Conservation (phyloP, 208 protist genomes). For the Wallacemonas sp. region DNA sequence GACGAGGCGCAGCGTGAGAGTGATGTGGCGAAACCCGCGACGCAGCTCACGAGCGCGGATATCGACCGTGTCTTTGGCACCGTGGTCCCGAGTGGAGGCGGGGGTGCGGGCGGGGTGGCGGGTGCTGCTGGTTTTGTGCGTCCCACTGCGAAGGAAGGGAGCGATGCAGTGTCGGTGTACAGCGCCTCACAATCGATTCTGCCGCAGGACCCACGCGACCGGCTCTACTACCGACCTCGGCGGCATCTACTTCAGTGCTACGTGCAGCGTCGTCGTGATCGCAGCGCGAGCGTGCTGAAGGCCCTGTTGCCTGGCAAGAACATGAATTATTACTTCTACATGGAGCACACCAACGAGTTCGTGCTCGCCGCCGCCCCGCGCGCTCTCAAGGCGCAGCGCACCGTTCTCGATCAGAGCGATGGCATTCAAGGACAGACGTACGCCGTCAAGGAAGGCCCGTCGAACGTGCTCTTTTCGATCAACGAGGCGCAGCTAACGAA, state of each 20-base stretch:
- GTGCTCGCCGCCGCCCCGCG: constrained; percentile 31
- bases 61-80: constrained; percentile 16
- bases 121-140: constrained; percentile 15
- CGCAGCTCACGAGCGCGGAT: not conserved
- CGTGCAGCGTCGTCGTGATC: constrained; percentile 28
- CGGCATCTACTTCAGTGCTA: constrained; percentile 53
- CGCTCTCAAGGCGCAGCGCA: constrained; percentile 4
- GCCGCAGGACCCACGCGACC: constrained; percentile 41
- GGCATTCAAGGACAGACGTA: constrained; percentile 28
- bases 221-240: constrained; percentile 44
- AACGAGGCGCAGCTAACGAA: constrained; percentile 21
- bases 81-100: not conserved
- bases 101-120: not conserved
- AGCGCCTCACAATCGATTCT: constrained; percentile 47
- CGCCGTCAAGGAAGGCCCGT: constrained; percentile 21
- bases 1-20: not conserved
- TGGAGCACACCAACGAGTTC: constrained; percentile 48
- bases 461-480: constrained; percentile 36
- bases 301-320: constrained; percentile 19
- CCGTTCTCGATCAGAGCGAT: constrained; percentile 29
- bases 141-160: constrained; percentile 38
- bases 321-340: constrained; percentile 33
- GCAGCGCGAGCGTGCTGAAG: constrained; percentile 14
- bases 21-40: not conserved
- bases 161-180: constrained; percentile 44